Base-by-base conservation (phyloP, 2,329 filamentous ascomycete species). In the Aspergillus pseudoviridinutans region DNA sequence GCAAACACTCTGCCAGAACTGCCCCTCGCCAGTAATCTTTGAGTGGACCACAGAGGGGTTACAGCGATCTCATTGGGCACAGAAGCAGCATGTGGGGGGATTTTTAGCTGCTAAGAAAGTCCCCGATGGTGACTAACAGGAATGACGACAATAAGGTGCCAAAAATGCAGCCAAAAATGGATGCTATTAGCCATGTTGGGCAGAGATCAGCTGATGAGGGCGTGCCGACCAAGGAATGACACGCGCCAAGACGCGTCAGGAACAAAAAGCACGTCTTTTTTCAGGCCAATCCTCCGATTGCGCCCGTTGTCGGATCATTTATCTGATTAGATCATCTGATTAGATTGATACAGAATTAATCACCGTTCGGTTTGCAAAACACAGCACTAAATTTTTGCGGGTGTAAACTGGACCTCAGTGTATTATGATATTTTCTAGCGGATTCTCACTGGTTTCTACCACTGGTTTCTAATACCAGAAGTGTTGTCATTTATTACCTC, bases 251-350 rank as follows among this genome's bases (percentile, higher is more conserved):
- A 38, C 32, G 32, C 32, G 32, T 17, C 32, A 38, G 32, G 32
- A 38, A 38, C 32, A 35, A 35, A 35, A 35, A 35, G 32, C 32
- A 17, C 32, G 14, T 38, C 14, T 1, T 38, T 35, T 38, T 6
- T 38, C 14, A 38, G 32, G 14, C 32, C 5, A 17, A 1, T 46
- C 22, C 55, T 42, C 35, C 50, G 28, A 42, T 55, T 55, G 55
- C 62, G 62, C 64, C 64, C 61, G 56, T 57, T 28, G 12, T 29
- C 60, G 63, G 63, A 56, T 50, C 10, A 41, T 20, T 58, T 63
- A 66, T 66, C 63, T 66, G 64, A 66, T 66, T 66, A 66, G 64
- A 66, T 66, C 60, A 66, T 66, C 64, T 63, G 64, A 66, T 66
- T 62, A 65, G 63, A 64, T 65, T 24, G 22, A 55, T 56, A 44